These are phyloP conservation scores for Ophiognomonia clavigignenti-juglandacearum DNA, from an alignment of 2,329 filamentous ascomycete species.

Conservation along the genomic window DNA sequence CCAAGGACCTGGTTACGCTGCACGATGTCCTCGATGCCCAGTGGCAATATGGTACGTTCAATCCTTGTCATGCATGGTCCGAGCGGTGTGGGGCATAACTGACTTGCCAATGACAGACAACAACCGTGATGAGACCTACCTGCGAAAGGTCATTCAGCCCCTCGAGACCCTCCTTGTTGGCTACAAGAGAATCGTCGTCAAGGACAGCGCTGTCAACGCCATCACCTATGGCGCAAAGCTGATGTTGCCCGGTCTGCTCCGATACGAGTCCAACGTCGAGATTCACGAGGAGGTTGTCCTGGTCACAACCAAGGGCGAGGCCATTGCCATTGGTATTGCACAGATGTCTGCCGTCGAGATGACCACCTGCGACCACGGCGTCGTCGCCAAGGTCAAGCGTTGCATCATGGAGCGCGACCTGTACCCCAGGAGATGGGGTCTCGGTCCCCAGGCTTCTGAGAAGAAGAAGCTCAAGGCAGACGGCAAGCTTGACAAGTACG, in stretches of 20 bases:
- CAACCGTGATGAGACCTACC: conserved; percentile 87
- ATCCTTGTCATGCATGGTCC: not conserved
- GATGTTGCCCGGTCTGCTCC: conserved; percentile 93
- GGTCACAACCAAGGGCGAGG: conserved; percentile 99
- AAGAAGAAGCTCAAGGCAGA: conserved; percentile 99
- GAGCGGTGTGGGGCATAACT: conserved; percentile 1
- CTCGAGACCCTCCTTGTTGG: conserved; percentile 86
- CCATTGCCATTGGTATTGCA: conserved; percentile 91
- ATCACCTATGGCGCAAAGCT: conserved; percentile 98
- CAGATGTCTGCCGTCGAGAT: conserved; percentile 99
- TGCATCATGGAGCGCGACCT: conserved; percentile 99
- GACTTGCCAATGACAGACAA: conserved; percentile 58
- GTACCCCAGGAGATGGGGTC: conserved; percentile 94
- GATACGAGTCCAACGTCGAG: conserved; percentile 88
- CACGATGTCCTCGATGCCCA: conserved; percentile 96
- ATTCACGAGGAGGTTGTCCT: conserved; percentile 94
- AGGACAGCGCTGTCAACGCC: conserved; percentile 93
- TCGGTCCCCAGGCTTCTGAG: conserved; percentile 87
- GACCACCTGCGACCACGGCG: conserved; percentile 93
- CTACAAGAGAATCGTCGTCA: conserved; percentile 97
- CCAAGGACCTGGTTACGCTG: conserved; percentile 81
- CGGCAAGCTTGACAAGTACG: conserved; percentile 97
- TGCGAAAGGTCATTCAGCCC: conserved; percentile 85
- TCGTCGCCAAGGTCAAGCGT: conserved; percentile 97
- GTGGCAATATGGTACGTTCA: conserved; percentile 60